Evolutionary conservation across 345 rosid genomes (phyloP), one percentile per base, ranked within the genome.

Genomic region (Euphorbia lathyris): DNA sequence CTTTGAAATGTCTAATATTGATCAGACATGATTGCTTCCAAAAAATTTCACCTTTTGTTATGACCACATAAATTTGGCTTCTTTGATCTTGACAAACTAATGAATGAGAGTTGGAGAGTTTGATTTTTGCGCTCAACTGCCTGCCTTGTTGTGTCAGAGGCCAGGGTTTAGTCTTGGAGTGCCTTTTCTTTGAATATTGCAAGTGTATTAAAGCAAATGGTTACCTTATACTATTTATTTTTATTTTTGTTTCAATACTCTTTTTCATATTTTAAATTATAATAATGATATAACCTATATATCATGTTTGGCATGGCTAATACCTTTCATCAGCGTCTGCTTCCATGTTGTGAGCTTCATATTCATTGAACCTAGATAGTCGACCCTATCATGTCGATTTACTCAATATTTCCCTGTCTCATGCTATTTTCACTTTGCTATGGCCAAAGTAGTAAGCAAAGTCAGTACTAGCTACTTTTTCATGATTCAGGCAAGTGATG

Each of bases 401-500:
- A 23, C 13, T 8, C 8, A 64, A 32, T 7, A 10, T 26, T 25
- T 40, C n/a, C 9, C 12, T 22, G 7, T 45, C 12, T 59, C 23
- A 26, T 65, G 20, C 53, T 58, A 29, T 64, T 13, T 59, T 23
- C 43, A 30, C 12, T 23, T 22, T 16, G n/a, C 9, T 19, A 56
- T 58, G 13, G 22, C 66, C 4, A 26, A 50, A 29, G 7, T 60
- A 67, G 60, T 63, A 23, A 45, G 52, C 36, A 60, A 66, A 63
- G 43, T 29, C n/a, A 45, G 45, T 53, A n/a, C 62, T 62, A 50
- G 65, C 47, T 32, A 2, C 48, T 76, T 73, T 52, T 73, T 52
- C 48, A 55, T 50, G 67, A 51, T 69, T 56, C 48, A 29, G 60
- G 71, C 23, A 57, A 65, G 25, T 58, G 59, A 30, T 77, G 58